Percentiles rank a stretch among this genome's conserved stretches.
Evolutionary conservation across 768 basidiomycete genomes (phyloP).

Genomic region (Lactarius akahatsu): DNA sequence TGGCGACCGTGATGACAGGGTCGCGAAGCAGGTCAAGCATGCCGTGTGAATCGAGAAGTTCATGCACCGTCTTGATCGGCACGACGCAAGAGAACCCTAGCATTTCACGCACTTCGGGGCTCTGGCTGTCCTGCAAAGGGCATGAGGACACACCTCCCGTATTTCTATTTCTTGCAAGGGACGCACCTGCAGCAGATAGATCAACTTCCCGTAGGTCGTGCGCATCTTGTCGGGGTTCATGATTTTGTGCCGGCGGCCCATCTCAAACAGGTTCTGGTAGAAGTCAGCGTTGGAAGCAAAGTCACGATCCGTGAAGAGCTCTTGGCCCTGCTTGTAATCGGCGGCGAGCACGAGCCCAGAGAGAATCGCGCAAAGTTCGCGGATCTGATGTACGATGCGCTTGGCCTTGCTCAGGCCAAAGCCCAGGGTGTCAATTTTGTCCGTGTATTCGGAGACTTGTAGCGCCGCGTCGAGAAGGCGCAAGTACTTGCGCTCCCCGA

Average conservation of each 20-base stretch:
- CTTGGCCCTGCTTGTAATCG: conserved; percentile 87
- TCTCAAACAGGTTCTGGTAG: conserved; percentile 77
- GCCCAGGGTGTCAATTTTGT: conserved; percentile 82
- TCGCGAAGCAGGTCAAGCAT: conserved; percentile 71
- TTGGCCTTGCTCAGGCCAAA: conserved; percentile 82
- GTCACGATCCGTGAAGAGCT: conserved; percentile 78
- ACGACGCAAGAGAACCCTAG: conserved; percentile 76
- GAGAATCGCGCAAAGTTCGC: conserved; percentile 84
- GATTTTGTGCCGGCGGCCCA: conserved; percentile 83
- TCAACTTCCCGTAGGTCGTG: conserved; percentile 82
- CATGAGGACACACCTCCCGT: conserved; percentile 15
- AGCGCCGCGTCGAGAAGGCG: conserved; percentile 84
- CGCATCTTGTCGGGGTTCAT: conserved; percentile 94
- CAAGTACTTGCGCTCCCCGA: conserved; percentile 78
- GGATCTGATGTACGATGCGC: conserved; percentile 82
- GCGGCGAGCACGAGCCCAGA: conserved; percentile 79
- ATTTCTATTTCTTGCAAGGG: neutral
- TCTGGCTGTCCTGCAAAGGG: conserved; percentile 70
- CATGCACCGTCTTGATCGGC: conserved; percentile 74
- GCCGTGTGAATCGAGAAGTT: conserved; percentile 61
- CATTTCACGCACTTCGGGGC: conserved; percentile 76
- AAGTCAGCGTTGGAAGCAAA: conserved; percentile 79
- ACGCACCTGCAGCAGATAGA: conserved; percentile 76
- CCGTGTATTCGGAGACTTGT: conserved; percentile 83
- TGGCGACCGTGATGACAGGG: conserved; percentile 70